A percentile compares a stretch with the other conserved stretches of the same genome.
These are phyloP conservation scores for Rhizopus stolonifer DNA, from an alignment of 371 early-diverging fungal genomes.

Conservation along the genomic window DNA sequence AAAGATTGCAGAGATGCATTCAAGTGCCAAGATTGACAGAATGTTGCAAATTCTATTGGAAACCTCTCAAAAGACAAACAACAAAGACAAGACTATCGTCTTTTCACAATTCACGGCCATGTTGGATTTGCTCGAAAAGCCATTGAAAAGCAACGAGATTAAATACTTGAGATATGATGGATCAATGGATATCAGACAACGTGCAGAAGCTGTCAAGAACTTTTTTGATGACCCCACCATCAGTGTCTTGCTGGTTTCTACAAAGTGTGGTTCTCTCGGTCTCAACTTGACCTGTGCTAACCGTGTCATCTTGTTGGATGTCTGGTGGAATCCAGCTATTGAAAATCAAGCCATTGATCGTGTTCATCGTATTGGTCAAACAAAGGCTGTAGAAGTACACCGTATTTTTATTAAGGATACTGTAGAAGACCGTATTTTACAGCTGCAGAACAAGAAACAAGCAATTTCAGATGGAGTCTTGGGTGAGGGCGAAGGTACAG, in stretches of 20 bases:
- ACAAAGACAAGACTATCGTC: conserved; percentile 70
- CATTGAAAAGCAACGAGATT: conserved; percentile 47
- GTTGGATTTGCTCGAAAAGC: conserved; percentile 67
- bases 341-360: conserved; percentile 77
- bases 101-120: conserved; percentile 82
- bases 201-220: conserved; percentile 39
- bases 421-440: conserved; percentile 43
- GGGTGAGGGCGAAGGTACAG: conserved; percentile 37
- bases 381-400: conserved; percentile 42
- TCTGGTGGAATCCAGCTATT: conserved; percentile 70
- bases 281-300: conserved; percentile 61
- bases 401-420: conserved; percentile 32
- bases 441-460: conserved; percentile 42
- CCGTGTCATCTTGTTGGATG: conserved; percentile 49
- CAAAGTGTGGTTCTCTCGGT: conserved; percentile 54
- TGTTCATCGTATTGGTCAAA: conserved; percentile 97
- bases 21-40: conserved; percentile 53
- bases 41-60: conserved; percentile 48
- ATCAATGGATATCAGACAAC: conserved; percentile 33
- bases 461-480: conserved; percentile 36
- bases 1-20: conserved; percentile 3
- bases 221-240: conserved; percentile 52
- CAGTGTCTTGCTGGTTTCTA: conserved; percentile 64
- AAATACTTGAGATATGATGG: conserved; percentile 51
- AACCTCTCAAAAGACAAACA: conserved; percentile 23